A percentile compares a stretch with the other conserved stretches of the same genome.
Evolutionary conservation across 306 rosid genomes (phyloP).

Genomic region (Ceratonia siliqua): DNA sequence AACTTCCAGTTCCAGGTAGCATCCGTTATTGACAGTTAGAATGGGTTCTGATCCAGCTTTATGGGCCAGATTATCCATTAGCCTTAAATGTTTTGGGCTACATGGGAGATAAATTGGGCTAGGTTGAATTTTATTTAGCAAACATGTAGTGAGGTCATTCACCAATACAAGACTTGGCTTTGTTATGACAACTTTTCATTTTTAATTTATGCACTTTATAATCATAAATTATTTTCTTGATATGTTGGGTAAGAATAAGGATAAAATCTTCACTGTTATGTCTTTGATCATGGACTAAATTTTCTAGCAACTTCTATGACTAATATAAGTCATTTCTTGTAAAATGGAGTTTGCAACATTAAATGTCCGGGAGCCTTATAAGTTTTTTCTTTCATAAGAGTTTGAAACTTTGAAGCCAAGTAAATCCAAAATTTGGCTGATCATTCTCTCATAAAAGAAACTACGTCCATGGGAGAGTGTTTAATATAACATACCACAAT

Average conservation of each 20-base stretch:
- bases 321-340: neutral
- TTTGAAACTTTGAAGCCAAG: neutral
- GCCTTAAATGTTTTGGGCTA: neutral
- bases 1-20: neutral
- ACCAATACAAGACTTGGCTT: too few relatives aligned
- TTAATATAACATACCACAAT: too few relatives aligned
- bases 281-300: neutral
- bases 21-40: constrained; percentile 16
- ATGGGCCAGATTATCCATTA: neutral
- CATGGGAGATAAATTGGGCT: neutral
- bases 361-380: neutral
- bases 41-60: neutral
- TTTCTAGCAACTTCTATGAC: neutral
- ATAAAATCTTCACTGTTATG: too few relatives aligned
- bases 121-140: neutral
- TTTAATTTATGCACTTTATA: too few relatives aligned
- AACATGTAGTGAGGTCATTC: too few relatives aligned
- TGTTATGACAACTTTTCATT: too few relatives aligned
- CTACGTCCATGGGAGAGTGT: too few relatives aligned
- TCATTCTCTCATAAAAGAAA: too few relatives aligned
- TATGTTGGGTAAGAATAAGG: too few relatives aligned
- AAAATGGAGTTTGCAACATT: neutral
- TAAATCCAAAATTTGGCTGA: neutral
- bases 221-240: too few relatives aligned
- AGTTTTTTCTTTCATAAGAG: neutral